phyloP scores from a whole-genome alignment of 1,139 yeast species.

The Magnusiomyces suaveolens region DNA sequence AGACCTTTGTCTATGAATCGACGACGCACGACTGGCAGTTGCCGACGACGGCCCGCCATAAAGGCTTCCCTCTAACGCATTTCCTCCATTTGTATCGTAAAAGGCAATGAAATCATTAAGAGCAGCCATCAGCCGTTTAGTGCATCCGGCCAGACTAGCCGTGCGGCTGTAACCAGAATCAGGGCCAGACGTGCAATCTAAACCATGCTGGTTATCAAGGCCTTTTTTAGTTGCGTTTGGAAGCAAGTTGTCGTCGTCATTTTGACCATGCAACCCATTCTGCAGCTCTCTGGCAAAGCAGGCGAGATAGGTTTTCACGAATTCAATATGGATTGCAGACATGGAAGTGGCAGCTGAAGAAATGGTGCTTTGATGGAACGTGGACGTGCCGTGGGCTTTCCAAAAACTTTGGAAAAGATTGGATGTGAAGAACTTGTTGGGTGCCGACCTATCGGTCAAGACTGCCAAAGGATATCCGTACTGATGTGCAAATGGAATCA shows the following conservation, averaged over 20 bases:
- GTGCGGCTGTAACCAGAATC: slow-evolving; percentile 1
- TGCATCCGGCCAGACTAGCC: not conserved
- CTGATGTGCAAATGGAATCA: slow-evolving; percentile 4
- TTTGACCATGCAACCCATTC: not conserved
- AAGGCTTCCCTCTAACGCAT: not conserved
- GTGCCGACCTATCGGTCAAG: slow-evolving; percentile 1
- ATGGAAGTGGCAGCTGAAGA: not conserved
- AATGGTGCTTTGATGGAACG: not conserved
- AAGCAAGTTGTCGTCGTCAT: not conserved
- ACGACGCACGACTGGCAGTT: not conserved
- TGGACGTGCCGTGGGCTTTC: slow-evolving; percentile 3
- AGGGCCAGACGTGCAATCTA: not conserved
- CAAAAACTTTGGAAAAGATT: slow-evolving; percentile 2
- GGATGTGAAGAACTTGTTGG: not conserved
- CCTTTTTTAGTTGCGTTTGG: not conserved
- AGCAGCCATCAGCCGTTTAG: slow-evolving; percentile 3
- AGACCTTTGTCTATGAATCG: not conserved
- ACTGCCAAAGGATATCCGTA: slow-evolving; percentile 2
- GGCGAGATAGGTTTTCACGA: slow-evolving; percentile 1
- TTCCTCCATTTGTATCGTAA: slow-evolving; percentile 1
- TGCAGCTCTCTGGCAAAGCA: slow-evolving; percentile 3
- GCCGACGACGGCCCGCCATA: not conserved
- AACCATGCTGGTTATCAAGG: not conserved
- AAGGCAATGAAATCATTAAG: slow-evolving; percentile 1
- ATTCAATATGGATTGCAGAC: not conserved